These are phyloP conservation scores for Nigrograna mackinnonii DNA, from an alignment of 2,329 filamentous ascomycete species.

Conservation along the genomic window DNA sequence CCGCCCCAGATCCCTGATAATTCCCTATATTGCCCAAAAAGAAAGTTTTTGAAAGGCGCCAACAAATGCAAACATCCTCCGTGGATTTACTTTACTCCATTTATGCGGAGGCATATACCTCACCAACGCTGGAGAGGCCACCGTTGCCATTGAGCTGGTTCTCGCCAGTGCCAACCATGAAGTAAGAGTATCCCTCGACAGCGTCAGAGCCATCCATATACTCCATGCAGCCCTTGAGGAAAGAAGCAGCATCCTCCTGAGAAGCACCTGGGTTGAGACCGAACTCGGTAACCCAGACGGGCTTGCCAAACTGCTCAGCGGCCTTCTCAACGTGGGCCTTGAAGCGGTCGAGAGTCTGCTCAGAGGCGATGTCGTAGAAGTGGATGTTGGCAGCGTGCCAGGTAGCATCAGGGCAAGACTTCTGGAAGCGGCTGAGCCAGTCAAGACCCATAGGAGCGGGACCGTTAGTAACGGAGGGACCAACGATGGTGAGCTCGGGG, in stretches of 20 bases:
- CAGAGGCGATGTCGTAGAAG: conserved; percentile 41
- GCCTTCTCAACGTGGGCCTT: conserved; percentile 43
- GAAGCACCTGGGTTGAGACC: conserved; percentile 34
- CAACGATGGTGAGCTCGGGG: conserved; percentile 35
- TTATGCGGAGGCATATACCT: conserved; percentile 32
- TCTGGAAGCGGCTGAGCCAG: conserved; percentile 37
- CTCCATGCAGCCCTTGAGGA: conserved; percentile 36
- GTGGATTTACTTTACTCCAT: too few species aligned
- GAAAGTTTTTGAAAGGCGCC: too few species aligned
- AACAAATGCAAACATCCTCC: too few species aligned
- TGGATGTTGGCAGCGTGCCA: conserved; percentile 43
- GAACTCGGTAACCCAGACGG: conserved; percentile 45
- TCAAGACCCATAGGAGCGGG: conserved; percentile 24
- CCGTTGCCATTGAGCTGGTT: conserved; percentile 30
- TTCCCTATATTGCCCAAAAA: too few species aligned
- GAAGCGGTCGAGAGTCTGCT: conserved; percentile 35
- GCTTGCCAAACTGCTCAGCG: conserved; percentile 26
- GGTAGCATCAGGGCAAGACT: conserved; percentile 34
- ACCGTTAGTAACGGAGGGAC: conserved; percentile 36
- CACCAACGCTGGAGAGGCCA: conserved; percentile 23
- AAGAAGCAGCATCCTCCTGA: conserved; percentile 29
- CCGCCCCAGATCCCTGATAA: too few species aligned
- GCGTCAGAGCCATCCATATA: conserved; percentile 35
- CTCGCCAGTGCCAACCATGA: conserved; percentile 37
- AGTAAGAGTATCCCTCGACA: conserved; percentile 42